These are phyloP conservation scores for Globisporangium nodosum DNA, from an alignment of 352 stramenopile species.

Conservation along the genomic window DNA sequence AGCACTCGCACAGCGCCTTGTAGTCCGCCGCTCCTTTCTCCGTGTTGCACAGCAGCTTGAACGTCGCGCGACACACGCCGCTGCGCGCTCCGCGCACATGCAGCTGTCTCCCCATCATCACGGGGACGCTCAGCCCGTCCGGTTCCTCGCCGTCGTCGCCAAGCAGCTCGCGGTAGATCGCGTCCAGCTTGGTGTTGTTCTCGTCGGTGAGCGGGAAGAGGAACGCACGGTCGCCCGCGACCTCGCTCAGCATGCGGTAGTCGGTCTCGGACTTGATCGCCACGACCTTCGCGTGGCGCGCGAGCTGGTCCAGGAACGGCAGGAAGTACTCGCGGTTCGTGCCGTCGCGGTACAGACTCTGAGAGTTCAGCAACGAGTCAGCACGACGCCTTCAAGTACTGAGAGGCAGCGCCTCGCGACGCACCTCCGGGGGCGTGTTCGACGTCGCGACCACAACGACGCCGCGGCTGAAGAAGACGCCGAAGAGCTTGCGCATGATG, in stretches of 20 bases:
- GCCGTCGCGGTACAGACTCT: slow-evolving; percentile 93
- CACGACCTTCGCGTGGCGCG: slow-evolving; percentile 82
- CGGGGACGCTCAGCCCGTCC: slow-evolving; percentile 36
- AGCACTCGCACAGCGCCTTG: slow-evolving; percentile 89
- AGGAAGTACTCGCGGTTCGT: slow-evolving; percentile 96
- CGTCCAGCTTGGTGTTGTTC: slow-evolving; percentile 33
- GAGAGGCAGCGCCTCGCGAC: background rate
- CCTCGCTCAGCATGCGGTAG: slow-evolving; percentile 58
- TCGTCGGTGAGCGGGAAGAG: slow-evolving; percentile 36
- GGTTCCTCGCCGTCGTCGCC: slow-evolving; percentile 16
- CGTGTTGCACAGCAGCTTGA: slow-evolving; percentile 92
- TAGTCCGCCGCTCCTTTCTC: slow-evolving; percentile 95
- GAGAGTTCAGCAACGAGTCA: background rate
- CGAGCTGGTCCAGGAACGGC: slow-evolving; percentile 94
- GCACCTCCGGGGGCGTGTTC: slow-evolving; percentile 81
- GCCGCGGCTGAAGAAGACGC: slow-evolving; percentile 82
- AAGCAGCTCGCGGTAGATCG: slow-evolving; percentile 37
- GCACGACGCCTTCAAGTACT: background rate
- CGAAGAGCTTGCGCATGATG: slow-evolving; percentile 95
- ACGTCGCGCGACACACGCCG: slow-evolving; percentile 76
- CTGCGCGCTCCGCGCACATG: slow-evolving; percentile 33
- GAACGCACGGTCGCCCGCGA: slow-evolving; percentile 35
- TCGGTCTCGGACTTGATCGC: slow-evolving; percentile 65
- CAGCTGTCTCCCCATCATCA: slow-evolving; percentile 76
- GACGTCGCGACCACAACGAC: slow-evolving; percentile 95